Conservation (phyloP, 257 asterid species). For the Gynochthodes officinalis region DNA sequence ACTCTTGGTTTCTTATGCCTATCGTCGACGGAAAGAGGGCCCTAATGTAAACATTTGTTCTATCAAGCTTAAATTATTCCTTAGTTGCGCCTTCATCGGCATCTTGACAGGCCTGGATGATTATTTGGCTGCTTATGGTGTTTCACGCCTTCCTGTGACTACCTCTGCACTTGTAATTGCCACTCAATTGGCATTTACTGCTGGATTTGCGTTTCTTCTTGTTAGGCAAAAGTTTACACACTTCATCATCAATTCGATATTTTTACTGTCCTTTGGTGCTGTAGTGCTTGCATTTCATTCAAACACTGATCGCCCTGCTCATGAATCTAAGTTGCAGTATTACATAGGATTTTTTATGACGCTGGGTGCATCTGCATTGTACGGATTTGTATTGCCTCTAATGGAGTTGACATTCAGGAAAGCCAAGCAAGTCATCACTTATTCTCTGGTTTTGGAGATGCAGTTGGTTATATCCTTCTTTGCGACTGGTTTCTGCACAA, state of each 20-base stretch:
- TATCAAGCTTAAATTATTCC: conserved; percentile 13
- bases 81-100: conserved; percentile 21
- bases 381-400: conserved; percentile 28
- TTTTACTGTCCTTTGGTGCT: conserved; percentile 25
- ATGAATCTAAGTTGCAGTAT: conserved; percentile 23
- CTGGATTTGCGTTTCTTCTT: conserved; percentile 29
- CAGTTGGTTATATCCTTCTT: conserved; percentile 25
- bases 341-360: conserved; percentile 27
- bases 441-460: conserved; percentile 29
- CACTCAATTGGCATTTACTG: conserved; percentile 30
- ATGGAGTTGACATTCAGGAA: conserved; percentile 26
- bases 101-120: conserved; percentile 20
- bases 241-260: conserved; percentile 19
- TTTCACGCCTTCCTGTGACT: conserved; percentile 25
- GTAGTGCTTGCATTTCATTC: conserved; percentile 28
- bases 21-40: conserved; percentile 11
- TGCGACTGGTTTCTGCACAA: conserved; percentile 27
- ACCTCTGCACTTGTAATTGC: conserved; percentile 29
- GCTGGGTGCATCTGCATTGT: conserved; percentile 31
- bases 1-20: conserved; percentile 14
- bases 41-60: conserved; percentile 2
- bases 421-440: conserved; percentile 23
- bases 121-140: conserved; percentile 27
- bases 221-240: conserved; percentile 24
- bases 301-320: conserved; percentile 19